These are phyloP conservation scores for Termitomyces sp. DNA, from an alignment of 768 basidiomycete species.

Conservation along the genomic window DNA sequence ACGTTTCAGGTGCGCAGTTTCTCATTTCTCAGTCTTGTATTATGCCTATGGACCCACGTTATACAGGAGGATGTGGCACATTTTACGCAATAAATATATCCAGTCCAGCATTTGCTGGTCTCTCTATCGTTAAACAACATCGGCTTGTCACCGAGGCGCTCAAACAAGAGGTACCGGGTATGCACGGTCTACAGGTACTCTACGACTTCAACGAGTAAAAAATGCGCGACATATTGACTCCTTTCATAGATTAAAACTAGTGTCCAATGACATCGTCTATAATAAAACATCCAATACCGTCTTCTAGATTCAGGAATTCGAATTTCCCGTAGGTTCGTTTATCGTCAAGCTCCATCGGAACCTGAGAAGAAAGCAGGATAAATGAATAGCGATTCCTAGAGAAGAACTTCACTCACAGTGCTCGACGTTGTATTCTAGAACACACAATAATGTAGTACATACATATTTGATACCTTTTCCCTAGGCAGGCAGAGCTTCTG, in stretches of 20 bases:
- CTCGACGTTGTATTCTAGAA: not conserved
- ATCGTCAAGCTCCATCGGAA: not conserved
- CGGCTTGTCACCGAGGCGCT: constrained; percentile 80
- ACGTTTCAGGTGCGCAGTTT: constrained; percentile 73
- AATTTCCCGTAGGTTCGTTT: not conserved
- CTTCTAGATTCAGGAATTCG: not conserved
- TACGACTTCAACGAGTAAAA: not conserved
- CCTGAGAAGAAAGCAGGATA: not conserved
- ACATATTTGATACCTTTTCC: not conserved
- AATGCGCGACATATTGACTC: not conserved
- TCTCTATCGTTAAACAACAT: constrained; percentile 91
- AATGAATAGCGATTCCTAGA: not conserved
- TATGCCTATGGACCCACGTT: not conserved
- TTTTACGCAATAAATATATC: constrained; percentile 93
- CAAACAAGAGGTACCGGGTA: constrained; percentile 84
- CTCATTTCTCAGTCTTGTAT: not conserved
- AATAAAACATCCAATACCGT: not conserved
- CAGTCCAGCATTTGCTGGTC: constrained; percentile 79
- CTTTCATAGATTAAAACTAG: constrained; percentile 11
- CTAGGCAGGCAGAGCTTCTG: too few species aligned
- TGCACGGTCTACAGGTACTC: constrained; percentile 91
- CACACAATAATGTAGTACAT: not conserved
- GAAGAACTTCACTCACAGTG: not conserved
- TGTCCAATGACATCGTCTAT: constrained; percentile 1
- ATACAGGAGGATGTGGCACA: constrained; percentile 87